phyloP scores from a whole-genome alignment of 257 asterid species.

The Apocynum venetum region DNA sequence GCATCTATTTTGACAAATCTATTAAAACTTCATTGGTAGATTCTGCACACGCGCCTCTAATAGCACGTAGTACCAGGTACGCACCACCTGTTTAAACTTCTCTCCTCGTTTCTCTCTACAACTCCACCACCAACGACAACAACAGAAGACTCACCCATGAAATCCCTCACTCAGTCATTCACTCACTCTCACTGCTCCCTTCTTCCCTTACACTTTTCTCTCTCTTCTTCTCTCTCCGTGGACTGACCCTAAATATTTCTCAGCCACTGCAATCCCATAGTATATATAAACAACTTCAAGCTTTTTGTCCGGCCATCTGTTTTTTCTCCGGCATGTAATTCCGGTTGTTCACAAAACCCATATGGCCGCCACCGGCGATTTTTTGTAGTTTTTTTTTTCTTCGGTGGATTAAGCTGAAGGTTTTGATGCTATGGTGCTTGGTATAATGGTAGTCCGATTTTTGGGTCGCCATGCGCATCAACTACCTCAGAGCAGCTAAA shows the following conservation, averaged over 20 bases:
- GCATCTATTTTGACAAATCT: constrained; percentile 39
- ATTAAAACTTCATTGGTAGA: constrained; percentile 32
- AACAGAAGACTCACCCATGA: constrained; percentile 22
- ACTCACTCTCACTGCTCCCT: constrained; percentile 16
- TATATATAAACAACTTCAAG: neutral
- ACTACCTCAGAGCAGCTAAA: constrained; percentile 22
- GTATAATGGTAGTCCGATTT: constrained; percentile 21
- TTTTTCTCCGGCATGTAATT: constrained; percentile 26
- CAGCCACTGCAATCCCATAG: constrained; percentile 7
- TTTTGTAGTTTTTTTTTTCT: neutral
- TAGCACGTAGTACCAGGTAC: constrained; percentile 48
- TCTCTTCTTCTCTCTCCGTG: constrained; percentile 9
- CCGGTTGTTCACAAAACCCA: constrained; percentile 20
- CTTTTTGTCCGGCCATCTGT: constrained; percentile 24
- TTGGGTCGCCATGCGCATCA: constrained; percentile 22
- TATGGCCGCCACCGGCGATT: neutral
- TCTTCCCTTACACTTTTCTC: constrained; percentile 17
- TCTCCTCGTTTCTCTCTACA: neutral
- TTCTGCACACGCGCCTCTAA: constrained; percentile 52
- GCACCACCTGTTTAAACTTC: neutral
- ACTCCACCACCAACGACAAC: constrained; percentile 16
- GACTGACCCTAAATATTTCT: constrained; percentile 19
- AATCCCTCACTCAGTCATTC: constrained; percentile 21
- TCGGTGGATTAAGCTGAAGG: constrained; percentile 8
- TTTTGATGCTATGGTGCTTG: neutral